A percentile compares a stretch with the other conserved stretches of the same genome.
These are phyloP conservation scores for Porcisia hertigi DNA, from an alignment of 208 protist genomes.

Conservation along the genomic window DNA sequence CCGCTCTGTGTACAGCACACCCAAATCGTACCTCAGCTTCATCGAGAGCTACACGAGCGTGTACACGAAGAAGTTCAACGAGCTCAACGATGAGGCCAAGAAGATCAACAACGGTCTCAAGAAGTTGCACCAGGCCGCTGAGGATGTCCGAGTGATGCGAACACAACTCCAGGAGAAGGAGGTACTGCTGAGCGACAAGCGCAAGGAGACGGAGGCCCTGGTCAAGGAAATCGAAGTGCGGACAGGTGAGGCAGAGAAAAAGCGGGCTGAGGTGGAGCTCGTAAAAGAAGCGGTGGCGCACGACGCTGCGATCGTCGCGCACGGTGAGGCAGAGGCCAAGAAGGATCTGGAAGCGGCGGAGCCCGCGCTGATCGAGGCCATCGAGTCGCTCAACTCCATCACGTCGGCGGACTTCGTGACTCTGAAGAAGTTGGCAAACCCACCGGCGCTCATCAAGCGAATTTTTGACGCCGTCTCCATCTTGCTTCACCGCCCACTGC, in stretches of 20 bases:
- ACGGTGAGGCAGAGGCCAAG: constrained; percentile 95
- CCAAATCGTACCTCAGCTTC: constrained; percentile 95
- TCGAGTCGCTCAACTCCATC: constrained; percentile 94
- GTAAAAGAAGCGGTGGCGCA: constrained; percentile 91
- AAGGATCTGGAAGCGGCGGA: constrained; percentile 93
- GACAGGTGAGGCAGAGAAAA: constrained; percentile 95
- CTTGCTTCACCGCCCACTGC: constrained; percentile 80
- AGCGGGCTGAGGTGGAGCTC: constrained; percentile 93
- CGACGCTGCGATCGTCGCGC: constrained; percentile 88
- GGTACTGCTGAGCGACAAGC: constrained; percentile 89
- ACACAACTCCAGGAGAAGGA: constrained; percentile 95
- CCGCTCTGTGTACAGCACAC: constrained; percentile 93
- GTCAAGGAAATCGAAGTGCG: constrained; percentile 94
- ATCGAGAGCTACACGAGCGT: constrained; percentile 93
- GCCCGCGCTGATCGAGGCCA: constrained; percentile 93
- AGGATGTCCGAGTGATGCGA: constrained; percentile 94
- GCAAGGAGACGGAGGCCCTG: constrained; percentile 92
- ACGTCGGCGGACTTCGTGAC: constrained; percentile 93
- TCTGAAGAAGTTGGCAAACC: constrained; percentile 95
- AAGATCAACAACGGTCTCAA: constrained; percentile 95
- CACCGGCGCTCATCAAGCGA: constrained; percentile 96
- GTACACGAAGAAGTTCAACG: constrained; percentile 92
- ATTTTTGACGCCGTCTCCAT: constrained; percentile 98
- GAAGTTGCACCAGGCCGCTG: constrained; percentile 93
- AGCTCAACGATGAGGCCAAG: constrained; percentile 90